A percentile compares a stretch with the other conserved stretches of the same genome.
Evolutionary conservation across 306 rosid genomes (phyloP).

Genomic region (Dryas alaskensis): DNA sequence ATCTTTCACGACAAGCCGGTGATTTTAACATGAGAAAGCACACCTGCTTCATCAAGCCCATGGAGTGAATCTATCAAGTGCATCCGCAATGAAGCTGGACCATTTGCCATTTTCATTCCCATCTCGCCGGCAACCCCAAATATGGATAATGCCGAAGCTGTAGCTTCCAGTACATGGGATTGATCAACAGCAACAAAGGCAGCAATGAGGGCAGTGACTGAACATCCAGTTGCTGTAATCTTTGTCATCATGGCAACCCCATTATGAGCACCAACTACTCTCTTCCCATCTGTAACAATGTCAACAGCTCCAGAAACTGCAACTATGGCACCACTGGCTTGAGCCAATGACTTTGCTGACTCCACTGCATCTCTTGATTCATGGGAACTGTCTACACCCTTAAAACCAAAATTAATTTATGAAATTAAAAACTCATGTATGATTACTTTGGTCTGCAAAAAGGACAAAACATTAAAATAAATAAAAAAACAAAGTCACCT

Average conservation of each 20-base stretch:
- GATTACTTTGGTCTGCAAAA: background rate
- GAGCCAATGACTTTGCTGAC: constrained; percentile 74
- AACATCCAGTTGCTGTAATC: constrained; percentile 88
- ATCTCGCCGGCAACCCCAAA: constrained; percentile 78
- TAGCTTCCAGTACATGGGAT: constrained; percentile 54
- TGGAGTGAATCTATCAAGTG: constrained; percentile 82
- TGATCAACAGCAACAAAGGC: constrained; percentile 85
- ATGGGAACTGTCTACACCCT: constrained; percentile 79
- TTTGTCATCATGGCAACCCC: constrained; percentile 89
- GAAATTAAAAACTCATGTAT: background rate
- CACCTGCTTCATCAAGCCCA: constrained; percentile 67
- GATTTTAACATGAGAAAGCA: constrained; percentile 62
- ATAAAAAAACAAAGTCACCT: background rate
- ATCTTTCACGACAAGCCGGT: constrained; percentile 35
- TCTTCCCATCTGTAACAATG: constrained; percentile 73
- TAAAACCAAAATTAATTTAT: background rate
- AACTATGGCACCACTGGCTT: constrained; percentile 65
- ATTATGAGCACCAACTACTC: constrained; percentile 74
- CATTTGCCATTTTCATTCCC: constrained; percentile 75
- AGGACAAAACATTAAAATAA: background rate
- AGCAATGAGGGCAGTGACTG: constrained; percentile 82
- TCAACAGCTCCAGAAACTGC: constrained; percentile 85
- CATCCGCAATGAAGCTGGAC: constrained; percentile 79
- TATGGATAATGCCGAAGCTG: constrained; percentile 60
- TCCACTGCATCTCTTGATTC: constrained; percentile 78